Conservation (phyloP, 2,329 filamentous ascomycete species). For the Pseudogymnoascus sp. region DNA sequence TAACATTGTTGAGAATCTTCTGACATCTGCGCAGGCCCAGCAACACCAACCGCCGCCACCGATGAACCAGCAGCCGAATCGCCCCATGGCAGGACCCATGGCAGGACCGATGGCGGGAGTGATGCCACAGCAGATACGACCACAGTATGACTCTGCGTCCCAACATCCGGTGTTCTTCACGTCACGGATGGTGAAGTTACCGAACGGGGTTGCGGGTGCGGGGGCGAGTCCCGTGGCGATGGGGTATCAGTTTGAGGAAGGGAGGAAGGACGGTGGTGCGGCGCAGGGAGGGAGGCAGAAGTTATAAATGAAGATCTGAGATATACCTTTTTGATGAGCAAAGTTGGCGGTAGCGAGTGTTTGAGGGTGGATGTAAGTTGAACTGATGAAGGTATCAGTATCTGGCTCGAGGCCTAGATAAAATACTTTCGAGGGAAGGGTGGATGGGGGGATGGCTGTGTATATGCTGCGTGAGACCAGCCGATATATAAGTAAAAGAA, state of each 20-base stretch:
- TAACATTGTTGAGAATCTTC: background rate
- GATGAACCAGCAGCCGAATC: background rate
- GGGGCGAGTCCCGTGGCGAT: background rate
- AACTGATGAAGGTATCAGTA: background rate
- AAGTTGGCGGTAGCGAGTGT: background rate
- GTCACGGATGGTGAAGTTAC: background rate
- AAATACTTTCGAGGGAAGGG: too few species aligned
- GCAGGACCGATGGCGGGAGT: background rate
- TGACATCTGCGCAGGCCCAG: background rate
- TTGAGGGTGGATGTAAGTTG: background rate
- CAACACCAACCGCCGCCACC: background rate
- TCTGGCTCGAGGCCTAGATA: background rate
- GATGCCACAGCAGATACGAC: constrained; percentile 4
- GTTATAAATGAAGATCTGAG: background rate
- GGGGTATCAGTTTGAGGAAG: constrained; percentile 1
- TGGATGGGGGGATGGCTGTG: too few species aligned
- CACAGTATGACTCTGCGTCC: background rate
- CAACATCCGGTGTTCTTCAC: background rate
- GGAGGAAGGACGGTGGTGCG: background rate
- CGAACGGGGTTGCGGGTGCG: background rate
- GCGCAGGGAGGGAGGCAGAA: background rate
- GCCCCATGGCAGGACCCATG: background rate
- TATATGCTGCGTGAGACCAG: background rate
- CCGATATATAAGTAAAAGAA: background rate
- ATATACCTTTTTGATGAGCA: background rate